Evolutionary conservation across 2,329 filamentous ascomycete genomes (phyloP), one percentile per base, ranked within the genome.

Genomic region (Alternaria rosae): DNA sequence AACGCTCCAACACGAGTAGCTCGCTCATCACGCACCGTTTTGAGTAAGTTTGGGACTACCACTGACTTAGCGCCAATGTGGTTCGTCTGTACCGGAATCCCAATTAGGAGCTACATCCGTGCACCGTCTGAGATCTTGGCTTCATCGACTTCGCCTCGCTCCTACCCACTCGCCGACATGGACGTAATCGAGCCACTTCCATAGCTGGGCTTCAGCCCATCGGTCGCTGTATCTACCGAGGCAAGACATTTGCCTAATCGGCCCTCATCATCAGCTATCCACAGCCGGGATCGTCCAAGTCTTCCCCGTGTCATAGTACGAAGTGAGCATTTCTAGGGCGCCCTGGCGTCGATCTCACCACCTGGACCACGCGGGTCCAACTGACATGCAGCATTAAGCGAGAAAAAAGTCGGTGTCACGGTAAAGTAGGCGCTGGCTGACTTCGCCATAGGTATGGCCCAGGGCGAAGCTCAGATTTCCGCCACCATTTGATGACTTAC

Each of bases 141-240:
- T 41, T 61, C 51, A 21, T 54, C 42, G 44, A 44, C 59, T 52
- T 62, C 48, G 60, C 55, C 64, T 51, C 30, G 30, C 52, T 56
- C 41, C 28, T 52, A 45, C 51, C 62, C 62, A 65, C 53, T 57
- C 68, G 54, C 61, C 67, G 64, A 59, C 44, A 66, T 55, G 60
- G 43, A 61, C 61, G 63, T 62, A 52, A 32, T 42, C 51, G 43
- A 42, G 32, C 45, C 47, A 57, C 60, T 42, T 58, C 30, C 45
- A 25, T 42, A 44, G 28, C 32, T 57, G 23, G 38, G 53, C 35
- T 30, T 63, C 59, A 66, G 62, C 66, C 62, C 50, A 53, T 66
- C 66, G 65, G 54, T 35, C 32, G 5, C 56, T 25, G 44, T 13
- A 12, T 42, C 13, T 53, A 26, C 23, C 25, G 43, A 54, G 28